Percentiles rank a stretch among this genome's conserved stretches.
These are phyloP conservation scores for Begonia peltatifolia DNA, from an alignment of 306 rosid genomes.

Conservation along the genomic window DNA sequence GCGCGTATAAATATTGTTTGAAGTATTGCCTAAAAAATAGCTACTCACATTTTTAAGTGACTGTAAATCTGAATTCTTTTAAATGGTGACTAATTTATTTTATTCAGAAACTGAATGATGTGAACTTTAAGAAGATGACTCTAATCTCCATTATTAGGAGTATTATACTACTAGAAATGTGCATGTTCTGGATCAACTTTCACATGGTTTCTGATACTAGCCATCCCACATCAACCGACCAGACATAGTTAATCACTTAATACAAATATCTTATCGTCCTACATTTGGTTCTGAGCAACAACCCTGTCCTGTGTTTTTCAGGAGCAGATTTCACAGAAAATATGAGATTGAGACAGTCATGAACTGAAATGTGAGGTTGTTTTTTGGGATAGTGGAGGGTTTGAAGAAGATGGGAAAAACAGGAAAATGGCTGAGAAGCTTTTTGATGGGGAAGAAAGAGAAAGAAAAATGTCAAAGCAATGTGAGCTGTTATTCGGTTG, in stretches of 20 bases:
- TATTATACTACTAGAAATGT: slow-evolving; percentile 36
- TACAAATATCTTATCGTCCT: slow-evolving; percentile 6
- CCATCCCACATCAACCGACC: slow-evolving; percentile 20
- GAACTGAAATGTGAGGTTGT: not conserved
- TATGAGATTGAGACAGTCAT: not conserved
- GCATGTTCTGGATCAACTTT: slow-evolving; percentile 33
- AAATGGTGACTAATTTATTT: too few species aligned
- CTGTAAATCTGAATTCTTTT: too few species aligned
- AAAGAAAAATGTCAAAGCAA: slow-evolving; percentile 22
- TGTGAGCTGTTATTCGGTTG: slow-evolving; percentile 23
- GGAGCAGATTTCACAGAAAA: too few species aligned
- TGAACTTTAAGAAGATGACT: not conserved
- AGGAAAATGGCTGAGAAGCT: slow-evolving; percentile 63
- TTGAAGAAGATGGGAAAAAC: slow-evolving; percentile 62
- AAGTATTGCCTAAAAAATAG: too few species aligned
- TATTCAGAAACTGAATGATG: not conserved
- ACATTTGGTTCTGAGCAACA: slow-evolving; percentile 23
- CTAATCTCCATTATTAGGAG: slow-evolving; percentile 9
- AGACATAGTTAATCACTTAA: slow-evolving; percentile 17
- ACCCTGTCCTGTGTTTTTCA: slow-evolving; percentile 9
- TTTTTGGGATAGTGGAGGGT: slow-evolving; percentile 7
- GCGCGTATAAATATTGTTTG: too few species aligned
- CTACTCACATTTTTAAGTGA: too few species aligned
- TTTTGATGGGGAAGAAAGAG: slow-evolving; percentile 66
- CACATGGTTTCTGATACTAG: slow-evolving; percentile 57